Base-by-base conservation (phyloP, 192 early-diverging fungal genomes). In the Paraglomus brasilianum region DNA sequence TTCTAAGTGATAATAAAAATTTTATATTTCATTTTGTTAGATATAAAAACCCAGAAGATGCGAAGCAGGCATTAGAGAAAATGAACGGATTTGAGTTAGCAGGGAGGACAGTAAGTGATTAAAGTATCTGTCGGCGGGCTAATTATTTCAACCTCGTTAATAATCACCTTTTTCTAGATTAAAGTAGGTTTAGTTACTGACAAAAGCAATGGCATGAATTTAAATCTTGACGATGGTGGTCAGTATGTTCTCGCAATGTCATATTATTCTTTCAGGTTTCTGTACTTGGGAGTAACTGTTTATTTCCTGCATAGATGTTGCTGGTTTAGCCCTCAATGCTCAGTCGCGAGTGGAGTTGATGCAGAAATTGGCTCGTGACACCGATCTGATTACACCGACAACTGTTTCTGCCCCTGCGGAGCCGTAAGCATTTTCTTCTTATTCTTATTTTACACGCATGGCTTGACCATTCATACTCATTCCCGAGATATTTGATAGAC, bases 1-100 rank as follows among this genome's bases (percentile, higher is more conserved):
- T n/a, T n/a, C n/a, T n/a, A 36, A 59, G 24, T 41, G 22, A 14
- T 59, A 24, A 59, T n/a, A 17, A 59, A 59, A 17, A 48, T 48
- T 48, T n/a, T 5, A 6, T 47, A 21, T 30, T 73, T 62, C 17
- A 15, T 2, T 30, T 67, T 75, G 65, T 75, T 57, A 85, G 82
- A 65, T 89, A 89, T 66, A 81, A 83, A 62, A 75, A 86, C 61
- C 74, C 88, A 0, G 81, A 86, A 5, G 82, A 89, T 66, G 95
- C 96, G 0, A 89, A 87, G 57, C 75, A 81, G 50, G 96, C 96
- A 1, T 73, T 93, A 21, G 86, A 89, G 45, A 85, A 87, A 63
- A 86, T 96, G 85, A 92, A 96, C 66, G 92, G 91, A 17, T 85
- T 90, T 72, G 90, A 89, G 62, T 72, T 98, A 51, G 82, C 86